Conservation (phyloP, 495 filamentous ascomycete genomes). For the Thermochaetoides thermophila region DNA sequence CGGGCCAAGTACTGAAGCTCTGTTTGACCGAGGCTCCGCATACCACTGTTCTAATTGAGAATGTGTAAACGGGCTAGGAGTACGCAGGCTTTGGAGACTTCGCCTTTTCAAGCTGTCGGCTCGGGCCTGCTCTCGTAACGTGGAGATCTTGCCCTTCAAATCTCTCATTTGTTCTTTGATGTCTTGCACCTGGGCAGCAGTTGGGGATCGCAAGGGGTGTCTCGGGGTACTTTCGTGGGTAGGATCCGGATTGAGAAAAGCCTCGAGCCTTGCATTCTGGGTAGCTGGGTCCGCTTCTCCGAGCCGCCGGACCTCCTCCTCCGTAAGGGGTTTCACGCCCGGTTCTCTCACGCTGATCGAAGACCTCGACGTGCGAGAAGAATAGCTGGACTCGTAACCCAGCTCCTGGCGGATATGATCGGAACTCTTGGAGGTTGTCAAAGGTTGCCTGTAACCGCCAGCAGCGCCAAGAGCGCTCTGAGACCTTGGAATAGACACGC, state of each 20-base stretch:
- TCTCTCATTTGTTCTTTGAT: constrained; percentile 88
- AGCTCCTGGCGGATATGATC: constrained; percentile 19
- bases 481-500: constrained; percentile 23
- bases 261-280: constrained; percentile 18
- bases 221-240: constrained; percentile 11
- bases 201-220: constrained; percentile 33
- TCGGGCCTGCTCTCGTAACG: constrained; percentile 62
- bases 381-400: constrained; percentile 8
- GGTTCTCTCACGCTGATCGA: constrained; percentile 12
- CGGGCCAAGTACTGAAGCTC: constrained; percentile 9
- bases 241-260: constrained; percentile 27
- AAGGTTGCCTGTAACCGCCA: constrained; percentile 32
- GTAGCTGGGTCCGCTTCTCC: constrained; percentile 10
- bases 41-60: constrained; percentile 58
- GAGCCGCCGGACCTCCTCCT: constrained; percentile 22
- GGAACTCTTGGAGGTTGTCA: constrained; percentile 22
- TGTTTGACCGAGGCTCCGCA: constrained; percentile 28
- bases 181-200: constrained; percentile 61
- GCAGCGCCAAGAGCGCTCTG: constrained; percentile 35
- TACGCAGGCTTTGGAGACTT: constrained; percentile 71
- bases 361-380: no score
- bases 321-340: constrained; percentile 23
- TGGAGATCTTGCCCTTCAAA: constrained; percentile 80
- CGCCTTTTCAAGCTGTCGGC: constrained; percentile 71
- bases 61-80: constrained; percentile 71